Evolutionary conservation across 116 monocot species (phyloP).

Genomic region (Thalassia testudinum): DNA sequence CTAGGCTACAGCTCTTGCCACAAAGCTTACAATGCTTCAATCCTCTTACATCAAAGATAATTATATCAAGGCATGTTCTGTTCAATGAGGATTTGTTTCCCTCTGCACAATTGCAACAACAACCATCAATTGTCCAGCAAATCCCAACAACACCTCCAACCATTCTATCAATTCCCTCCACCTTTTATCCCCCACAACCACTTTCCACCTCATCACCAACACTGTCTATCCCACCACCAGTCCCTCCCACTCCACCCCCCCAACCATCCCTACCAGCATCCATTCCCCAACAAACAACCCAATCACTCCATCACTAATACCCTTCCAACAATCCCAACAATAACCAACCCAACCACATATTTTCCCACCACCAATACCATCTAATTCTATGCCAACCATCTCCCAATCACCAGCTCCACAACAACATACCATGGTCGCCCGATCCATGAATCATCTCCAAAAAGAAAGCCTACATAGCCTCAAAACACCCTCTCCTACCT

Average conservation of each 20-base stretch:
- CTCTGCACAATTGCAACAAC: not conserved
- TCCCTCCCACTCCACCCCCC: not conserved
- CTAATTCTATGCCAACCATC: not conserved
- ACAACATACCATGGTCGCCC: not conserved
- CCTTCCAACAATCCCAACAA: not conserved
- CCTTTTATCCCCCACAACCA: not conserved
- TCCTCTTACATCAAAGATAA: not conserved
- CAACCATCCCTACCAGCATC: not conserved
- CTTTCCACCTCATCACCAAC: not conserved
- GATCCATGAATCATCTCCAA: not conserved
- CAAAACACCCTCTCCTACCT: not conserved
- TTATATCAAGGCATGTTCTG: not conserved
- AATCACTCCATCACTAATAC: not conserved
- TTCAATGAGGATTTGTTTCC: not conserved
- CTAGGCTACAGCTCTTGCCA: not conserved
- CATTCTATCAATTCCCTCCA: not conserved
- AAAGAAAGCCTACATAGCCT: not conserved
- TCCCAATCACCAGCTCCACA: not conserved
- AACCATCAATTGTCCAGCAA: too few relatives aligned
- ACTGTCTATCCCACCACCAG: not conserved
- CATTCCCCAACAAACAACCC: not conserved
- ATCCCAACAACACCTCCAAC: too few relatives aligned
- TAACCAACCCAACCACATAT: not conserved
- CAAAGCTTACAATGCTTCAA: not conserved
- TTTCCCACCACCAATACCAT: not conserved